Evolutionary conservation across 2,329 filamentous ascomycete genomes (phyloP).

Genomic region (Fusarium sp.): DNA sequence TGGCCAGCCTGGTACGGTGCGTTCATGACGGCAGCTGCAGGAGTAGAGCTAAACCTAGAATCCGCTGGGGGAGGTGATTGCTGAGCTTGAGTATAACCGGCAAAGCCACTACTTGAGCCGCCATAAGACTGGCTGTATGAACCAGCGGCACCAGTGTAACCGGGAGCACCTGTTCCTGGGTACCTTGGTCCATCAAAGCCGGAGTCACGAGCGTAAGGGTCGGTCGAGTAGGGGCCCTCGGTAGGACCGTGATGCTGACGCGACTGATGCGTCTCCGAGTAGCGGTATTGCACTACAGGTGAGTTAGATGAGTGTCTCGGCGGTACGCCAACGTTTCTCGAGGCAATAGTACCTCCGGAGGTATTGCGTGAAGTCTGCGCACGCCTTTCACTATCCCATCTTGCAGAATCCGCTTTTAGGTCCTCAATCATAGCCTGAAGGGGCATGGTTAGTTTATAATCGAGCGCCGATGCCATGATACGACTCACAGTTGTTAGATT

Average conservation of each 20-base stretch:
- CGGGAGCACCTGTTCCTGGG: conserved; percentile 62
- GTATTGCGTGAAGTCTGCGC: conserved; percentile 65
- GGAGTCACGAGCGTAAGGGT: conserved; percentile 55
- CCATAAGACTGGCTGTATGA: conserved; percentile 50
- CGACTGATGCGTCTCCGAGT: conserved; percentile 64
- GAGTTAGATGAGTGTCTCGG: conserved; percentile 69
- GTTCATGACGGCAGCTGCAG: conserved; percentile 50
- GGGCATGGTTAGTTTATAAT: conserved; percentile 31
- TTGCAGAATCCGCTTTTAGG: conserved; percentile 70
- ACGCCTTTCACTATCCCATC: conserved; percentile 71
- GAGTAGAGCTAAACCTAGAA: conserved; percentile 49
- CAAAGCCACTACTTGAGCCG: conserved; percentile 50
- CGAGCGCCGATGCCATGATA: not conserved
- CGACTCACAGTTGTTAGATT: conserved; percentile 79
- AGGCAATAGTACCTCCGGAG: conserved; percentile 69
- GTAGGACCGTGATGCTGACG: conserved; percentile 63
- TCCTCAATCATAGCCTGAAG: conserved; percentile 72
- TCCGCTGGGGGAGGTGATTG: conserved; percentile 51
- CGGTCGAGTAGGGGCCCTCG: conserved; percentile 51
- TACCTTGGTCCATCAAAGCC: conserved; percentile 61
- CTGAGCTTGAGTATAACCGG: conserved; percentile 49
- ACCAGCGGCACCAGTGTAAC: conserved; percentile 61
- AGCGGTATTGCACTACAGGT: conserved; percentile 67
- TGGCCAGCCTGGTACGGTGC: conserved; percentile 48
- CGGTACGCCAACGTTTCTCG: conserved; percentile 62